Percentiles rank a stretch among this genome's conserved stretches.
Conservation (phyloP, 2,329 filamentous ascomycete species). For the Cladosporium sp. region DNA sequence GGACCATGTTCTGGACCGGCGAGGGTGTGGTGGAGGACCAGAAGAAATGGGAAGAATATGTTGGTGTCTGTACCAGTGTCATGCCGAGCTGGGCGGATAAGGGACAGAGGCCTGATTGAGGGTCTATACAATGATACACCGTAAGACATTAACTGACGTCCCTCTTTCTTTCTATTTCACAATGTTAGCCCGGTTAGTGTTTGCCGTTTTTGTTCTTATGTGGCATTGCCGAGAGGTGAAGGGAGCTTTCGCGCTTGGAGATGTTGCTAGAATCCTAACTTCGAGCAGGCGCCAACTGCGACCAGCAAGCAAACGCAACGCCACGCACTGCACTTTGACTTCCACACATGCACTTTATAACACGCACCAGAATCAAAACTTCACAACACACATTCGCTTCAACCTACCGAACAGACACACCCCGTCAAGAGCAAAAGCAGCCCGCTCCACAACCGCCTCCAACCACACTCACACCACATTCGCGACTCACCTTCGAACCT, state of each 20-base stretch:
- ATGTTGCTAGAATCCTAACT: neutral
- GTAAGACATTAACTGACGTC: neutral
- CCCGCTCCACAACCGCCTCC: neutral
- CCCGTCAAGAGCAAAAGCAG: neutral
- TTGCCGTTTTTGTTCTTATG: neutral
- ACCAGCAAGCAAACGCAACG: neutral
- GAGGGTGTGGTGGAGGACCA: conserved; percentile 56
- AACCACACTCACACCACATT: neutral
- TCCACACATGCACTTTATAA: neutral
- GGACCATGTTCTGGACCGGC: conserved; percentile 98
- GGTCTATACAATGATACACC: neutral
- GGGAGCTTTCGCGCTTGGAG: neutral
- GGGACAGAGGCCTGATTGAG: conserved; percentile 38
- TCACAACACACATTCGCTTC: neutral
- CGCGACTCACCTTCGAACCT: neutral
- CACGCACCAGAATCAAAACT: neutral
- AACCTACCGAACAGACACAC: neutral
- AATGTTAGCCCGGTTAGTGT: neutral
- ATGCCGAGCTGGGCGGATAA: conserved; percentile 52
- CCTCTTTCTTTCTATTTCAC: neutral
- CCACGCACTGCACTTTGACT: neutral
- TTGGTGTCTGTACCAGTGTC: conserved; percentile 51
- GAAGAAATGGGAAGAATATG: conserved; percentile 52
- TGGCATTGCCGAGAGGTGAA: neutral
- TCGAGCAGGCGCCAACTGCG: neutral